A percentile compares a stretch with the other conserved stretches of the same genome.
Conservation (phyloP, 1,284 basidiomycete species). For the Fomitopsis schrenkii region DNA sequence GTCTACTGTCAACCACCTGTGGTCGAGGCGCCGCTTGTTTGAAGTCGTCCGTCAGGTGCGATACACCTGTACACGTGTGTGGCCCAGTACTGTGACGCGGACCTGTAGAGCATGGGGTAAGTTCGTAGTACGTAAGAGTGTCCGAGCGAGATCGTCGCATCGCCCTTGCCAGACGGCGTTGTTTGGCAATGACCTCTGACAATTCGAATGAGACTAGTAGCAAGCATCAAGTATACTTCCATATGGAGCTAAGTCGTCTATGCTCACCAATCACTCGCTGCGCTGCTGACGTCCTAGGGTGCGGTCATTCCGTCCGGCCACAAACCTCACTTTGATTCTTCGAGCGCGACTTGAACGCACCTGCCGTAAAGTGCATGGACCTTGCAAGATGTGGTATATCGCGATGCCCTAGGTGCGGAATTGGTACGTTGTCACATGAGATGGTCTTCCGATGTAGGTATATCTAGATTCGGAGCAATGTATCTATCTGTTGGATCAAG, state of each 20-base stretch:
- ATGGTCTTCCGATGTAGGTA: background rate
- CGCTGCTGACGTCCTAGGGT: background rate
- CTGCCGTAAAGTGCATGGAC: background rate
- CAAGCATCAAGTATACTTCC: background rate
- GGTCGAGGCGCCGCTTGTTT: background rate
- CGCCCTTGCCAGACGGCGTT: background rate
- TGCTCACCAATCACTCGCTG: background rate
- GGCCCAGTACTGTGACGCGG: background rate
- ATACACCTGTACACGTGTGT: background rate
- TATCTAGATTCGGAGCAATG: background rate
- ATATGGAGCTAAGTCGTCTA: background rate
- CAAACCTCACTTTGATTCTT: background rate
- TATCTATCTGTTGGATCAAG: background rate
- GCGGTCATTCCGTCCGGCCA: background rate
- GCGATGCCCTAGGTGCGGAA: background rate
- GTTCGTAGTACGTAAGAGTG: background rate
- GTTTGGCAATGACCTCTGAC: background rate
- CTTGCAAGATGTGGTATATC: background rate
- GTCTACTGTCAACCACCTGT: background rate
- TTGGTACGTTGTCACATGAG: background rate
- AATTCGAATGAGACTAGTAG: background rate
- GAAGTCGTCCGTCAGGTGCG: background rate
- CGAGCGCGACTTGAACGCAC: background rate
- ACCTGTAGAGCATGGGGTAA: background rate
- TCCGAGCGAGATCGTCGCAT: background rate